These are phyloP conservation scores for Tylopilus plumbeoviolaceoides DNA, from an alignment of 768 basidiomycete genomes.

Conservation along the genomic window DNA sequence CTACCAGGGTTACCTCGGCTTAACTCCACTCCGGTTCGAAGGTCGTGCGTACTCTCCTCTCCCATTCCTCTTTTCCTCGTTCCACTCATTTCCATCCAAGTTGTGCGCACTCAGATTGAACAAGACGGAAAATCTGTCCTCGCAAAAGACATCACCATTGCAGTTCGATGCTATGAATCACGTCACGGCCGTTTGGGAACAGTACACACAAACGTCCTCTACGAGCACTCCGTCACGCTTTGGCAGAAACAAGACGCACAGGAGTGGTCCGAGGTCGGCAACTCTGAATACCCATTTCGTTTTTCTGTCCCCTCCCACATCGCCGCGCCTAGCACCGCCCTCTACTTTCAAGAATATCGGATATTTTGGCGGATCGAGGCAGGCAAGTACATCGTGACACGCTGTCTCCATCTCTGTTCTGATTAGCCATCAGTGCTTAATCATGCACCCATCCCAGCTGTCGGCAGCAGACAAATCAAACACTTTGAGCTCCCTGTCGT, in stretches of 20 bases:
- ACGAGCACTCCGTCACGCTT: constrained; percentile 60
- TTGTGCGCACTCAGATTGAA: constrained; percentile 69
- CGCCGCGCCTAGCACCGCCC: constrained; percentile 61
- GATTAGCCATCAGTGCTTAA: constrained; percentile 50
- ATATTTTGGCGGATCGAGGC: constrained; percentile 85
- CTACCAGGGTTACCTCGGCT: constrained; percentile 70
- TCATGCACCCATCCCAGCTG: constrained; percentile 58
- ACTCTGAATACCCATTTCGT: constrained; percentile 67
- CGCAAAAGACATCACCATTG: constrained; percentile 63
- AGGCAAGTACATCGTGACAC: constrained; percentile 40
- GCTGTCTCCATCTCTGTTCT: constrained; percentile 12
- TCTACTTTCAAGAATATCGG: constrained; percentile 70
- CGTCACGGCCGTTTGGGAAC: constrained; percentile 58
- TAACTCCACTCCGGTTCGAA: constrained; percentile 75
- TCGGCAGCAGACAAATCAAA: constrained; percentile 66
- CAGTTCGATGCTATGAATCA: constrained; percentile 82
- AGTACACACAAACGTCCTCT: constrained; percentile 59
- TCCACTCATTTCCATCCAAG: constrained; percentile 30
- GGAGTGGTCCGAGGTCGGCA: constrained; percentile 58
- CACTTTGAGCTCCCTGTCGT: constrained; percentile 70
- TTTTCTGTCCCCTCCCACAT: constrained; percentile 61
- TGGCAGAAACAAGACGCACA: constrained; percentile 63
- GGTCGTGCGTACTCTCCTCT: constrained; percentile 48
- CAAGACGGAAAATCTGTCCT: constrained; percentile 64
- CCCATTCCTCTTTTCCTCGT: not conserved